Percentiles rank a stretch among this genome's conserved stretches.
phyloP scores from a whole-genome alignment of 176 grass and related monocot species.

The Echinochloa phyllopogon region DNA sequence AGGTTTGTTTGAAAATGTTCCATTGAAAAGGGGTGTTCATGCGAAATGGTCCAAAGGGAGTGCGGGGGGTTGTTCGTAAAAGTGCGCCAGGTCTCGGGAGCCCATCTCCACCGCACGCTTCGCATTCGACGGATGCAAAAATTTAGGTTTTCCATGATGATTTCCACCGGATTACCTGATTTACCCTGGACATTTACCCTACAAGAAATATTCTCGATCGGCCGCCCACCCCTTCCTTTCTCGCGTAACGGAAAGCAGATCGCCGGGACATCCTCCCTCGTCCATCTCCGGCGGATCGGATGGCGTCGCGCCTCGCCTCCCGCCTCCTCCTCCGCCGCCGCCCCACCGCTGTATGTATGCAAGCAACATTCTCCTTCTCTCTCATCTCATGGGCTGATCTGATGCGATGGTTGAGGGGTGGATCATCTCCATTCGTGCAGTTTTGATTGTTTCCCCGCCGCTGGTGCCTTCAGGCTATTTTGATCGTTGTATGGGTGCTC shows the following conservation, averaged over 20 bases:
- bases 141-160: no score
- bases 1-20: no score
- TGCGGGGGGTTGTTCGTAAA: no score
- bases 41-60: no score
- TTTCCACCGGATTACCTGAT: no score
- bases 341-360: slow-evolving; percentile 57
- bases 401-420: background rate
- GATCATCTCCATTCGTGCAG: background rate
- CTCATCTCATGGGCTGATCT: background rate
- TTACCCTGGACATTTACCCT: no score
- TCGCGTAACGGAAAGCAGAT: slow-evolving; percentile 32
- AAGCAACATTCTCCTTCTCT: background rate
- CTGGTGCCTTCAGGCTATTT: background rate
- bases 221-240: background rate
- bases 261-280: background rate
- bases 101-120: no score
- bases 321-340: slow-evolving; percentile 59
- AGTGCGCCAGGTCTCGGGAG: no score
- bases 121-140: no score
- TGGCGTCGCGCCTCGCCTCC: slow-evolving; percentile 65
- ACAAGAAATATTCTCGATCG: background rate
- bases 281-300: slow-evolving; percentile 53
- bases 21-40: no score
- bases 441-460: background rate
- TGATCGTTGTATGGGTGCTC: slow-evolving; percentile 9